These are phyloP conservation scores for Rhodotorula sp. DNA, from an alignment of 1,284 basidiomycete species.

Conservation along the genomic window DNA sequence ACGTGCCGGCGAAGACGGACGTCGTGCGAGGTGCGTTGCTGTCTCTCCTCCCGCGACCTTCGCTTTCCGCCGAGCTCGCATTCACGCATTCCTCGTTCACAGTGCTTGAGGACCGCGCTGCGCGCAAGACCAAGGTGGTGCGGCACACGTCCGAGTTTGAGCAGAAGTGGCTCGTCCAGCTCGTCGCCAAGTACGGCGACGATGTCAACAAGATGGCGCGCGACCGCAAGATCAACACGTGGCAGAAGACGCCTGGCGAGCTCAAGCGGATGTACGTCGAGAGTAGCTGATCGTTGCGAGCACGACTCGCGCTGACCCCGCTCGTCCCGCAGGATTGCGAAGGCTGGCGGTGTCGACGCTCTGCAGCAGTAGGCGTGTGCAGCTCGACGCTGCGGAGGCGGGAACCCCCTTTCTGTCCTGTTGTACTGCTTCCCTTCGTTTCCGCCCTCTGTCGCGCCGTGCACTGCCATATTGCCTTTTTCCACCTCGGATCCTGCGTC, in stretches of 20 bases:
- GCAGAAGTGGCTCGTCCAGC: conserved; percentile 63
- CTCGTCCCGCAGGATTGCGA: conserved; percentile 26
- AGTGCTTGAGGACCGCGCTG: conserved; percentile 58
- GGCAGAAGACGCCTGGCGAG: conserved; percentile 84
- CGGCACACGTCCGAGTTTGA: conserved; percentile 74
- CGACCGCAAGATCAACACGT: conserved; percentile 76
- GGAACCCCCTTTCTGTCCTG: neutral
- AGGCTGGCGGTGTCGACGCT: conserved; percentile 37
- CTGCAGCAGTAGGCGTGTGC: conserved; percentile 11
- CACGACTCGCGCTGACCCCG: neutral
- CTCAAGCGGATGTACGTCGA: conserved; percentile 56
- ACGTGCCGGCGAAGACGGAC: conserved; percentile 49
- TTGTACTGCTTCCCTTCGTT: neutral
- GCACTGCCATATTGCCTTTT: no score
- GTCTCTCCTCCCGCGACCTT: neutral
- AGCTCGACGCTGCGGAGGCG: no score
- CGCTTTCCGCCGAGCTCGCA: neutral
- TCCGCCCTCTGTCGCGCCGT: no score
- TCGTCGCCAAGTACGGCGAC: conserved; percentile 70
- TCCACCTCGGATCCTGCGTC: no score
- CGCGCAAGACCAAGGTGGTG: conserved; percentile 55
- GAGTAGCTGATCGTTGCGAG: no score
- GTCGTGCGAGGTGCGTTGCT: conserved; percentile 52
- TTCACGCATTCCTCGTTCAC: conserved; percentile 6
- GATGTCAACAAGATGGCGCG: conserved; percentile 75